These are phyloP conservation scores for Dacryopinax primogenitus DNA, from an alignment of 768 basidiomycete species.

Conservation along the genomic window DNA sequence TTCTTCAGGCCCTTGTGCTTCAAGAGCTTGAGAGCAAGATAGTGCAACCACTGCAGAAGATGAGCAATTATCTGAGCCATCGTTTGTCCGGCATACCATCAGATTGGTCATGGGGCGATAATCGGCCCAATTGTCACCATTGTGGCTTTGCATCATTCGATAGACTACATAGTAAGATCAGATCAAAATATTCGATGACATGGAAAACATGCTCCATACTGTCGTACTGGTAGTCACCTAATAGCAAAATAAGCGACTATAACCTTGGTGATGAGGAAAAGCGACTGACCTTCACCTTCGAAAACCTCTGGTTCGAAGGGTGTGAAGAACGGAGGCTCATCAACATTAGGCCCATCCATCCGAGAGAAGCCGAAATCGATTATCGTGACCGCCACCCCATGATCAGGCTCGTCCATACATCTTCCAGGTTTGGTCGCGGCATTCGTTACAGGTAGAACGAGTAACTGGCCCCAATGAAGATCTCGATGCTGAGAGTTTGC, in stretches of 20 bases:
- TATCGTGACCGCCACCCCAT: constrained; percentile 67
- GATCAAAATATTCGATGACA: too few relatives aligned
- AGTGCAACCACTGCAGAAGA: constrained; percentile 71
- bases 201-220: background rate
- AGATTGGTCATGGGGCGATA: constrained; percentile 80
- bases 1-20: constrained; percentile 46
- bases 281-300: constrained; percentile 63
- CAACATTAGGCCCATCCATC: constrained; percentile 44
- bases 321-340: constrained; percentile 50
- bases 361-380: constrained; percentile 92
- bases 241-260: background rate
- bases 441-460: constrained; percentile 40
- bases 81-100: constrained; percentile 44
- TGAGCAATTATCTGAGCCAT: background rate
- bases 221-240: background rate
- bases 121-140: constrained; percentile 52
- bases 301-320: constrained; percentile 81
- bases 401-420: constrained; percentile 48
- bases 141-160: constrained; percentile 63
- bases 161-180: constrained; percentile 95
- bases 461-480: constrained; percentile 95
- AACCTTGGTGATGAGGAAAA: background rate
- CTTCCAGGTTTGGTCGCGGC: background rate
- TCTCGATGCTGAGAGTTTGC: constrained; percentile 70
- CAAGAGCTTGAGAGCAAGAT: constrained; percentile 61